These are phyloP conservation scores for Fusarium euwallaceae DNA, from an alignment of 2,329 filamentous ascomycete genomes.

Conservation along the genomic window DNA sequence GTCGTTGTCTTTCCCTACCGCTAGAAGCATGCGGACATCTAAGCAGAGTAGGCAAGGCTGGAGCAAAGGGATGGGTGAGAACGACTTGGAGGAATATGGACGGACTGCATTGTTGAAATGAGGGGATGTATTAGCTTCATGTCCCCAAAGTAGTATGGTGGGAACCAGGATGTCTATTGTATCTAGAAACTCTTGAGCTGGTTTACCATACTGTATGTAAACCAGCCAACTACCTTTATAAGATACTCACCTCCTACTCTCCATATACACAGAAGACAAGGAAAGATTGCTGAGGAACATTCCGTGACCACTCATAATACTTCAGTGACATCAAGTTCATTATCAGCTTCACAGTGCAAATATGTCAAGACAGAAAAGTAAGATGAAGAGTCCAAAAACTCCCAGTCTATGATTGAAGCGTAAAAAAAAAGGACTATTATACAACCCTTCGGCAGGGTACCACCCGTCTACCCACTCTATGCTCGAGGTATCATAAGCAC, in stretches of 20 bases:
- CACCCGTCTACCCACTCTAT: constrained; percentile 45
- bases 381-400: constrained; percentile 35
- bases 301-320: neutral
- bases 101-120: neutral
- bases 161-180: neutral
- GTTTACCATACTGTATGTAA: neutral
- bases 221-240: neutral
- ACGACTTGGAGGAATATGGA: neutral
- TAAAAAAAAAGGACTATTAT: constrained; percentile 47
- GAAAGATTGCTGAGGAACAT: neutral
- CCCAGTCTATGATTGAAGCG: constrained; percentile 45
- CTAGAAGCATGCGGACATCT: neutral
- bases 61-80: neutral
- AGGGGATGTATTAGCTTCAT: neutral
- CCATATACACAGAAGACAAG: neutral
- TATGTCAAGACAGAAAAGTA: neutral
- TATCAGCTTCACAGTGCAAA: neutral
- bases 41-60: neutral
- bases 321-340: neutral
- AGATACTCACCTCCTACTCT: neutral
- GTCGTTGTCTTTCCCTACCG: neutral
- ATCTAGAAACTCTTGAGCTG: neutral
- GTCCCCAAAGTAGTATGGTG: neutral
- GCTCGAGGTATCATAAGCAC: constrained; percentile 43
- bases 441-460: constrained; percentile 43